phyloP scores from a whole-genome alignment of 176 grass and related monocot species.

The Themeda triandra region DNA sequence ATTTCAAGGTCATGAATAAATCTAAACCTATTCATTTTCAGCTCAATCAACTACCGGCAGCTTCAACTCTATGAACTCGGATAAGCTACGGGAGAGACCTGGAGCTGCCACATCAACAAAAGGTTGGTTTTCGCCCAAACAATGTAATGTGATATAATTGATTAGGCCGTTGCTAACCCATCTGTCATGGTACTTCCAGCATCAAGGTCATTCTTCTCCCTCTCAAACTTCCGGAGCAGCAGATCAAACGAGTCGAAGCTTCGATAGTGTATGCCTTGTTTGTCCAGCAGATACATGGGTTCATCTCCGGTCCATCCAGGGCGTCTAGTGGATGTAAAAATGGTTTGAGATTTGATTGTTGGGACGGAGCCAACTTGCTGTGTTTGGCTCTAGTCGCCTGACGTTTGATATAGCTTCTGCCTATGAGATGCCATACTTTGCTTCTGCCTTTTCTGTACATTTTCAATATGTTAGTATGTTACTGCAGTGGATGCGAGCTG shows the following conservation, averaged over 20 bases:
- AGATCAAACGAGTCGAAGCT: conserved; percentile 82
- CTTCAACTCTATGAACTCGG: conserved; percentile 45
- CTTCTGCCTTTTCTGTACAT: conserved; percentile 34
- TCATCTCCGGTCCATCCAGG: neutral
- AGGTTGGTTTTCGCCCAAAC: conserved; percentile 40
- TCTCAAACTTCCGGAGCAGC: conserved; percentile 99
- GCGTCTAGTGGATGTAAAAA: conserved; percentile 48
- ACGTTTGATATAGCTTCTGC: conserved; percentile 27
- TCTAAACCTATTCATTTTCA: conserved; percentile 16
- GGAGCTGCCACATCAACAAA: conserved; percentile 56
- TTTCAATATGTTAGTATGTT: neutral
- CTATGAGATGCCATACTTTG: conserved; percentile 5
- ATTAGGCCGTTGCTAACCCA: neutral
- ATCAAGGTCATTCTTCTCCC: conserved; percentile 95
- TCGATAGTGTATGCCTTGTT: conserved; percentile 52
- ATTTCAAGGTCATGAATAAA: neutral
- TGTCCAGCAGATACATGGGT: conserved; percentile 24
- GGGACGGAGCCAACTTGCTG: conserved; percentile 34
- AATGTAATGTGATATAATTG: neutral
- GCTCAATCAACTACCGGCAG: conserved; percentile 58
- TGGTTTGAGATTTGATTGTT: conserved; percentile 61
- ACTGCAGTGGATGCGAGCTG: conserved; percentile 1
- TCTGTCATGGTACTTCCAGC: conserved; percentile 41
- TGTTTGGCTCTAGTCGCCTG: conserved; percentile 33
- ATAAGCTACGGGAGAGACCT: conserved; percentile 61